Evolutionary conservation across 176 grass and related monocot species (phyloP).

Genomic region (Carex myosuroides): DNA sequence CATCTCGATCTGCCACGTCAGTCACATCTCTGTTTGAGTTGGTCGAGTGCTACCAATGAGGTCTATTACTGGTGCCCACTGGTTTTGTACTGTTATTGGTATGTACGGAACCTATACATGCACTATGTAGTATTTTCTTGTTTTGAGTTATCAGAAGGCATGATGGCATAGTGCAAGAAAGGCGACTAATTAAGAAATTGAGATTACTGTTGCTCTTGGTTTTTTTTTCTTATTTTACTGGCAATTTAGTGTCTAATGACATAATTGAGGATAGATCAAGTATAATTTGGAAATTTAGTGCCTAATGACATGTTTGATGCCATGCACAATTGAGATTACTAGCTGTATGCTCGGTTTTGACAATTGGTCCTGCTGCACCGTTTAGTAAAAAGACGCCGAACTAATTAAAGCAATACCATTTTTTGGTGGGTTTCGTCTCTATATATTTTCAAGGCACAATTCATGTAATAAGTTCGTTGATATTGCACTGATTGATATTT

Average conservation of each 20-base stretch:
- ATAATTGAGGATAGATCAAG: background rate
- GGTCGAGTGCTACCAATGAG: no score
- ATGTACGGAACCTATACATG: no score
- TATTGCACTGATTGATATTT: no score
- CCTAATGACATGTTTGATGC: no score
- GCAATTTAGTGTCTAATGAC: background rate
- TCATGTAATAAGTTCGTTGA: no score
- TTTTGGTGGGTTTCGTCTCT: no score
- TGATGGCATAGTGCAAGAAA: no score
- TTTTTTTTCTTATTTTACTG: constrained; percentile 1
- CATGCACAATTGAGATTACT: background rate
- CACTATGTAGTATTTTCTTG: background rate
- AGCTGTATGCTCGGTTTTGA: background rate
- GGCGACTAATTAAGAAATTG: constrained; percentile 48
- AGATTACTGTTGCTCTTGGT: constrained; percentile 31
- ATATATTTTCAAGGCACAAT: no score
- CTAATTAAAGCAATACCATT: background rate
- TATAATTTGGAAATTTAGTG: background rate
- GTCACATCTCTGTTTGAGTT: background rate
- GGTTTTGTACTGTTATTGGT: background rate
- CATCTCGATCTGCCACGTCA: constrained; percentile 87
- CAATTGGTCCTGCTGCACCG: background rate
- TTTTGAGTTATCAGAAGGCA: constrained; percentile 17
- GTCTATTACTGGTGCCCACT: background rate
- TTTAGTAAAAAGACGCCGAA: background rate